Percentiles rank a stretch among this genome's conserved stretches.
Conservation (phyloP, 768 basidiomycete species). For the Rhizopogon sp. region DNA sequence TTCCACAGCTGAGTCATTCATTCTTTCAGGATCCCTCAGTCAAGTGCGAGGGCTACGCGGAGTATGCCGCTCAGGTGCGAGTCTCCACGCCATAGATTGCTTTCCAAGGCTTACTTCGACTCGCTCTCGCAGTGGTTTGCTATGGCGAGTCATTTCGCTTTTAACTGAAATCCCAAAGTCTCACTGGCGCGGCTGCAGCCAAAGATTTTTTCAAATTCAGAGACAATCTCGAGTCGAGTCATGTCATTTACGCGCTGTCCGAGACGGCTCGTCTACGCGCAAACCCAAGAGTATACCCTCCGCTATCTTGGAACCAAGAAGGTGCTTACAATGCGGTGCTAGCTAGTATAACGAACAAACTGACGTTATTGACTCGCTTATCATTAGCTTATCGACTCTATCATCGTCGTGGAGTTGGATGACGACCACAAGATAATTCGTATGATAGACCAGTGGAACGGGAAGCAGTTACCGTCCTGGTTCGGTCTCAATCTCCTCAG, state of each 20-base stretch:
- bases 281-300: conserved; percentile 58
- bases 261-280: conserved; percentile 55
- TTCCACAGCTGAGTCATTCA: not conserved
- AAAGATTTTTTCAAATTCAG: conserved; percentile 48
- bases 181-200: conserved; percentile 31
- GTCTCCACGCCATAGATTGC: not conserved
- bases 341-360: not conserved
- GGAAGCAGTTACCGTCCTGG: conserved; percentile 44
- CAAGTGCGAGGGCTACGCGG: conserved; percentile 42
- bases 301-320: conserved; percentile 48
- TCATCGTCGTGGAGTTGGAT: conserved; percentile 60
- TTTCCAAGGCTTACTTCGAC: not conserved
- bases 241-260: conserved; percentile 56
- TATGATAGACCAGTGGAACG: conserved; percentile 57
- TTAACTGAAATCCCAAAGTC: not conserved
- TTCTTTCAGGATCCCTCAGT: conserved; percentile 42
- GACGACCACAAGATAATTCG: conserved; percentile 56
- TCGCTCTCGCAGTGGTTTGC: conserved; percentile 40
- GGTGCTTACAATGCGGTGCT: conserved; percentile 27
- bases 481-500: conserved; percentile 47
- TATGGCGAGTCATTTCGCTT: conserved; percentile 32
- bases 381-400: conserved; percentile 49
- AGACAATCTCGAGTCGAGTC: conserved; percentile 45
- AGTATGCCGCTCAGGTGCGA: conserved; percentile 53
- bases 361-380: not conserved